These are phyloP conservation scores for Canna indica DNA, from an alignment of 176 grass and related monocot species.

Conservation along the genomic window DNA sequence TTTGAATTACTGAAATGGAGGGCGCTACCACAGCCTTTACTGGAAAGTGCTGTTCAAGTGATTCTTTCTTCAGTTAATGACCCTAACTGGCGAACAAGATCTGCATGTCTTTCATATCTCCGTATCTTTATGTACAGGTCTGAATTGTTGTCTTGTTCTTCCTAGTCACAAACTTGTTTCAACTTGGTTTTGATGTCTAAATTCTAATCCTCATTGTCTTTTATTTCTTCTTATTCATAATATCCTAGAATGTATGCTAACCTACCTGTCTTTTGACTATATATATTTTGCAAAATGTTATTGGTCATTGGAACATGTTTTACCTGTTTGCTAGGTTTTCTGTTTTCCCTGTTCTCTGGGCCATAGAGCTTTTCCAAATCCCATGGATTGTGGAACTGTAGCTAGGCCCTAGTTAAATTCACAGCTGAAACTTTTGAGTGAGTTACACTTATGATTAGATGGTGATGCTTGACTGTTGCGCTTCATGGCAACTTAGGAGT, in stretches of 20 bases:
- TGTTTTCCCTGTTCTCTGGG: neutral
- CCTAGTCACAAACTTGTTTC: too few relatives aligned
- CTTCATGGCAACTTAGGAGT: too few relatives aligned
- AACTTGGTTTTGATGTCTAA: too few relatives aligned
- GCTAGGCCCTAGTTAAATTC: neutral
- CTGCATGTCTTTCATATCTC: constrained; percentile 65
- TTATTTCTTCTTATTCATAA: neutral
- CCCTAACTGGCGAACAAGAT: constrained; percentile 89
- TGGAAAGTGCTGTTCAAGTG: constrained; percentile 62
- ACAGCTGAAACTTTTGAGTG: neutral
- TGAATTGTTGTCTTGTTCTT: constrained; percentile 16
- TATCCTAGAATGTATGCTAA: neutral
- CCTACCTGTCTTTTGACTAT: neutral
- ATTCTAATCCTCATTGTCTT: too few relatives aligned
- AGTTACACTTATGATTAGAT: too few relatives aligned
- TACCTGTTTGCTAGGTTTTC: neutral
- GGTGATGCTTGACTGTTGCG: neutral
- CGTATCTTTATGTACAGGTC: constrained; percentile 91
- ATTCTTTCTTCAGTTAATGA: constrained; percentile 69
- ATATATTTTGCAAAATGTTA: neutral
- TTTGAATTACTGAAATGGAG: constrained; percentile 90
- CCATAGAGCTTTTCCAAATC: too few relatives aligned
- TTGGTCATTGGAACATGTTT: neutral
- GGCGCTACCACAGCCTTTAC: constrained; percentile 48
- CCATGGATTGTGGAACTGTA: neutral